Base-by-base conservation (phyloP, 352 stramenopile species). In the Phytophthora parvispora region DNA sequence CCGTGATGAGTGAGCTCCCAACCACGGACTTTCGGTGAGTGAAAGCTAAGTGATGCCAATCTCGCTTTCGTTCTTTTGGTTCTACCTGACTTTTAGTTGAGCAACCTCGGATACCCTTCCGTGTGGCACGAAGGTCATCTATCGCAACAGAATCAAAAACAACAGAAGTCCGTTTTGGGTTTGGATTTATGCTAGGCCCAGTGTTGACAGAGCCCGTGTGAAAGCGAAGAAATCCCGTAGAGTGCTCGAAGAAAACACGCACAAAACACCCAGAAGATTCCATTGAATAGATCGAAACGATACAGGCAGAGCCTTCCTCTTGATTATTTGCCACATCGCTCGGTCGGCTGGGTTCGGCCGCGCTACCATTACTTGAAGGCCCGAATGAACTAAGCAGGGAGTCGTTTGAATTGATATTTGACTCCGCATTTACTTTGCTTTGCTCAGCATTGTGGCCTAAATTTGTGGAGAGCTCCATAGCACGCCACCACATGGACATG, bases 1-100 rank as follows among this genome's bases (percentile, higher is more conserved):
- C 67, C 3, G 84, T 91, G n/a, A 92, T 58, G 18, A 86, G 61
- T 1, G 88, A 95, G 25, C 79, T 95, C 1, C 88, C 88, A 6
- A 95, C 74, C 1, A 92, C 80, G 6, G 80, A 60, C 68, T 92
- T 93, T 3, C 83, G 83, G 51, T 95, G 88, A 7, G 84, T 88
- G 12, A 95, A 79, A 25, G 80, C 78, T 13, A 95, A 65, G 28
- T 95, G 88, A 53, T 94, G 86, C 88, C 88, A 95, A 27, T 91
- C 80, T 28, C 70, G 67, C 13, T 69, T 60, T 22, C 74, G 69
- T 53, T 83, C 64, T 25, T 69, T 60, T 22, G 72, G 69, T 53
- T 83, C 64, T 25, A 25, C 15, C 6, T 47, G 31, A 1, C 1
- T 10, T 24, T 10, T 56, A 64, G 61, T 29, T 16, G 2, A 18